Evolutionary conservation across 495 filamentous ascomycete species (phyloP).

Genomic region (Hypoxylon trugodes): DNA sequence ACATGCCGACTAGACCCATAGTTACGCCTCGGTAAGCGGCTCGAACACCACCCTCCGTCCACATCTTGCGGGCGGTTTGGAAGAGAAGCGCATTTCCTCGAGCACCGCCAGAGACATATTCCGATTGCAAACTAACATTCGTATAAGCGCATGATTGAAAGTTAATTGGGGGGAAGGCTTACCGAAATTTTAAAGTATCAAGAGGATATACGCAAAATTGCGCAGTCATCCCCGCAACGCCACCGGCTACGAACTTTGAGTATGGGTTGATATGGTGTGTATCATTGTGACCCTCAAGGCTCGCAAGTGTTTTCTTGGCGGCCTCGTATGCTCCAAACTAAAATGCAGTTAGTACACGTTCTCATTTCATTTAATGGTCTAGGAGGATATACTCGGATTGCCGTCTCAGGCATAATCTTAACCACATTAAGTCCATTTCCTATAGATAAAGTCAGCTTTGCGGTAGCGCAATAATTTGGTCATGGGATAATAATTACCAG

Average conservation of each 20-base stretch:
- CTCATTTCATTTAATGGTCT: neutral
- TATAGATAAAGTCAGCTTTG: conserved; percentile 47
- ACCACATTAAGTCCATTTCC: conserved; percentile 96
- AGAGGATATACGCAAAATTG: conserved; percentile 97
- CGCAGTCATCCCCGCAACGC: conserved; percentile 89
- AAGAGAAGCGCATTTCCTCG: conserved; percentile 86
- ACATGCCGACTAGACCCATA: conserved; percentile 93
- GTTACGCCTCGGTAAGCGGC: conserved; percentile 92
- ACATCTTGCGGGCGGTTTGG: conserved; percentile 85
- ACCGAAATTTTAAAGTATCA: conserved; percentile 94
- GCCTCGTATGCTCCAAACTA: conserved; percentile 95
- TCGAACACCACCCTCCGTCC: conserved; percentile 72
- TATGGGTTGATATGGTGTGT: conserved; percentile 76
- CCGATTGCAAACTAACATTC: conserved; percentile 81
- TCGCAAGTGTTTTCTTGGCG: conserved; percentile 85
- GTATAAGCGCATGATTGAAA: conserved; percentile 21
- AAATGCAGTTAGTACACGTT: conserved; percentile 27
- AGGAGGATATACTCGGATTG: conserved; percentile 69
- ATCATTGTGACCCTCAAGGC: conserved; percentile 88
- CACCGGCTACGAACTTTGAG: conserved; percentile 91
- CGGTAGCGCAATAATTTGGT: neutral
- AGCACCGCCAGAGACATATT: conserved; percentile 84
- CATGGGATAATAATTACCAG: conserved; percentile 66
- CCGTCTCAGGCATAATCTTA: conserved; percentile 98
- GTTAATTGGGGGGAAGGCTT: conserved; percentile 42